Percentiles rank a stretch among this genome's conserved stretches.
These are phyloP conservation scores for Epichloe amarillans DNA, from an alignment of 2,329 filamentous ascomycete species.

Conservation along the genomic window DNA sequence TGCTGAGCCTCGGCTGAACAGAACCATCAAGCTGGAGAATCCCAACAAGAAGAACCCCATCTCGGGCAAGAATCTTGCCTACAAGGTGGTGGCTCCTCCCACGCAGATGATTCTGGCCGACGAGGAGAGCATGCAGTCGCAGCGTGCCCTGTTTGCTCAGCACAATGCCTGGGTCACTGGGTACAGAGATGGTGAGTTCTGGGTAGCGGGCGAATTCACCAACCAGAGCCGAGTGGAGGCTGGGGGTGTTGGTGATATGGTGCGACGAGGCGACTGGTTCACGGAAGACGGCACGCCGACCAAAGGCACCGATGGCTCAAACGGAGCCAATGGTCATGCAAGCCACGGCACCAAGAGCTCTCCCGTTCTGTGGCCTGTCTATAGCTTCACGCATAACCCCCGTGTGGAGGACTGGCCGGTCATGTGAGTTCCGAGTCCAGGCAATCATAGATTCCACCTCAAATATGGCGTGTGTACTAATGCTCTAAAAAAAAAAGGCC, in stretches of 20 bases:
- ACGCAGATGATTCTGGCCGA: constrained; percentile 33
- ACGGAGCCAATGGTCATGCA: constrained; percentile 1
- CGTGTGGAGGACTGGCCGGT: constrained; percentile 37
- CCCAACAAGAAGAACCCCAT: constrained; percentile 29
- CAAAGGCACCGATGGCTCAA: constrained; percentile 2
- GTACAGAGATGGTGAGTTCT: constrained; percentile 35
- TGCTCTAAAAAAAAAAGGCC: constrained; percentile 21
- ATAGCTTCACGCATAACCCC: constrained; percentile 35
- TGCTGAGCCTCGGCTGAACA: constrained; percentile 39
- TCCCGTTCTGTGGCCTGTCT: constrained; percentile 33
- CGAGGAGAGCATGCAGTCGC: constrained; percentile 27
- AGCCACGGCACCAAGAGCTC: constrained; percentile 13
- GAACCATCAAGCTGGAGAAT: constrained; percentile 36
- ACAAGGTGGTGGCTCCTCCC: constrained; percentile 31
- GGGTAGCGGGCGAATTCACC: constrained; percentile 36
- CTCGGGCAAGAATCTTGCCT: constrained; percentile 35
- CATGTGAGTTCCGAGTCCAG: constrained; percentile 25
- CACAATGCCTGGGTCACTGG: constrained; percentile 37
- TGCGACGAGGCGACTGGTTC: constrained; percentile 33
- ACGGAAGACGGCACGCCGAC: constrained; percentile 14
- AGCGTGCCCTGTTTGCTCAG: constrained; percentile 30
- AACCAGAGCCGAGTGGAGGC: constrained; percentile 32
- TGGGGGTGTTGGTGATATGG: constrained; percentile 34
- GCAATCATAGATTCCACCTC: not conserved
- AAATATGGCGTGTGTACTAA: not conserved